phyloP scores from a whole-genome alignment of 257 asterid species.

The Phtheirospermum japonicum region DNA sequence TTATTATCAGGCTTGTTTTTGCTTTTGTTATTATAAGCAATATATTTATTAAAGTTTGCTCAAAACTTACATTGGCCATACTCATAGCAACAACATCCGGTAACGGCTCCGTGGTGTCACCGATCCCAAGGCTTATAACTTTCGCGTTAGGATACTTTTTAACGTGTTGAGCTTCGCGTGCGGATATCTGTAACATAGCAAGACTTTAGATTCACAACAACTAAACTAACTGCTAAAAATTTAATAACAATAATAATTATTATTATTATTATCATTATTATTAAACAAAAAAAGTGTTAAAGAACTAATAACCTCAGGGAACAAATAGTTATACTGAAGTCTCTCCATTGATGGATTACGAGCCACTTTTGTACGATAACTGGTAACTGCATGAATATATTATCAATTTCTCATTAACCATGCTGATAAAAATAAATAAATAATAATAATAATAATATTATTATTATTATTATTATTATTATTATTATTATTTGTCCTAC shows the following conservation, averaged over 20 bases:
- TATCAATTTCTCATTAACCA: conserved; percentile 18
- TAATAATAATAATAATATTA: too few species aligned
- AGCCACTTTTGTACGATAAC: conserved; percentile 62
- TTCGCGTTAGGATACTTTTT: conserved; percentile 67
- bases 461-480: too few species aligned
- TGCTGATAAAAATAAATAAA: background rate
- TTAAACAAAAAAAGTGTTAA: background rate
- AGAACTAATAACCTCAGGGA: conserved; percentile 69
- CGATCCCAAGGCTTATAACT: conserved; percentile 83
- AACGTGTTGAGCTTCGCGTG: conserved; percentile 51
- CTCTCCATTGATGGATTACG: conserved; percentile 77
- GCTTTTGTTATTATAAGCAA: too few species aligned
- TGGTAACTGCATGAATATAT: conserved; percentile 35
- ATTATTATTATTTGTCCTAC: background rate
- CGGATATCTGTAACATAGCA: conserved; percentile 47
- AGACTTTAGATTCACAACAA: conserved; percentile 11
- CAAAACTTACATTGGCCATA: conserved; percentile 72
- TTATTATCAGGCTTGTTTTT: too few species aligned
- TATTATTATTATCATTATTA: too few species aligned
- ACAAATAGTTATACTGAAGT: conserved; percentile 66
- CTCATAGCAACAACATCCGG: conserved; percentile 59
- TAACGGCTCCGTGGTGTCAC: conserved; percentile 82
- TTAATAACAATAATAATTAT: too few species aligned
- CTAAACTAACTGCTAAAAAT: conserved; percentile 1
- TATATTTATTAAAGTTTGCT: background rate